A percentile compares a stretch with the other conserved stretches of the same genome.
Conservation (phyloP, 2,329 filamentous ascomycete species). For the Alternaria consortialis region DNA sequence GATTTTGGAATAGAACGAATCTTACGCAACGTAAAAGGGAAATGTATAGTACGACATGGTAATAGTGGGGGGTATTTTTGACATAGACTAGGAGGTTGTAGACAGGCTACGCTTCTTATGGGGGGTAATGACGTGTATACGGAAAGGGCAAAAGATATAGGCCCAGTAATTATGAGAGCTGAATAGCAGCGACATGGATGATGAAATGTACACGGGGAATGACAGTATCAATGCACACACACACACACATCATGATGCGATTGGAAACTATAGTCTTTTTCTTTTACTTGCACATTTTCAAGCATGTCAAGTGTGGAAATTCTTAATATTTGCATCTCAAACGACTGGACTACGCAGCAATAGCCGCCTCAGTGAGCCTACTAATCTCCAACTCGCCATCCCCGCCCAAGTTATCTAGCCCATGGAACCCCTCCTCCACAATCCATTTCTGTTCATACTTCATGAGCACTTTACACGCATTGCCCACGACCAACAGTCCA, state of each 20-base stretch:
- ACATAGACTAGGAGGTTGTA: not conserved
- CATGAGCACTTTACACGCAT: conserved; percentile 81
- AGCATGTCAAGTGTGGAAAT: not conserved
- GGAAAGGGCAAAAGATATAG: not conserved
- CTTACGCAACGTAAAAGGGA: not conserved
- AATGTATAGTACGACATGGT: conserved; percentile 2
- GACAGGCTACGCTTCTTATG: not conserved
- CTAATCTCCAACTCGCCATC: conserved; percentile 36
- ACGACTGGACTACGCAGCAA: conserved; percentile 11
- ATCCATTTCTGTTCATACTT: conserved; percentile 73
- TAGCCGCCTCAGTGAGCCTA: conserved; percentile 20
- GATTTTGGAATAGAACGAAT: not conserved
- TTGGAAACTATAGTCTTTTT: not conserved
- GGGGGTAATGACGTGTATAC: not conserved
- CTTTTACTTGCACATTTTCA: not conserved
- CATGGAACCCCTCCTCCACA: conserved; percentile 87
- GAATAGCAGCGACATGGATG: not conserved
- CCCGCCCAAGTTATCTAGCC: conserved; percentile 63
- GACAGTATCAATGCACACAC: not conserved
- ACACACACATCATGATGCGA: not conserved
- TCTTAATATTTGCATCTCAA: not conserved
- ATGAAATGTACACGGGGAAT: not conserved
- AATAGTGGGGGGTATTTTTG: not conserved
- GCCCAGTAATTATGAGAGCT: not conserved
- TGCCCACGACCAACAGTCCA: conserved; percentile 84